Percentiles rank a stretch among this genome's conserved stretches.
phyloP scores from a whole-genome alignment of 805 yeast species.

The Starmerella ratchasimensis region DNA sequence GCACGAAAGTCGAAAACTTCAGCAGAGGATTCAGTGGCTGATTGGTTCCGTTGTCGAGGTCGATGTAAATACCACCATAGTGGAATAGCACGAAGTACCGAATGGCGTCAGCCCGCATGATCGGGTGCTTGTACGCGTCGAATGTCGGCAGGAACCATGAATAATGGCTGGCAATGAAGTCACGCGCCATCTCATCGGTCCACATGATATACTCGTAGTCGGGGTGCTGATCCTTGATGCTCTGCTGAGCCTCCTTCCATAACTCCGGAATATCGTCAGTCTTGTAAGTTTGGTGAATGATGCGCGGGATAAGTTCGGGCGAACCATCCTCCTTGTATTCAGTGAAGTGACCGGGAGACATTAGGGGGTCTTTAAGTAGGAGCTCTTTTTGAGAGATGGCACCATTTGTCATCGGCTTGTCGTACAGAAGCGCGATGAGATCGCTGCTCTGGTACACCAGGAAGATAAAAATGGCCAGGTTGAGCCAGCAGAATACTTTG shows the following conservation, averaged over 20 bases:
- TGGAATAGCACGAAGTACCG: conserved; percentile 72
- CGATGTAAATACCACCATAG: conserved; percentile 83
- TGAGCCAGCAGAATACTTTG: conserved; percentile 16
- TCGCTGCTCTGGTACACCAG: conserved; percentile 56
- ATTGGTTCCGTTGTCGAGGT: conserved; percentile 79
- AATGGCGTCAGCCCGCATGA: conserved; percentile 81
- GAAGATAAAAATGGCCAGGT: conserved; percentile 24
- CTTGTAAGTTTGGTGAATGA: conserved; percentile 87
- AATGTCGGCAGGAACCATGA: conserved; percentile 78
- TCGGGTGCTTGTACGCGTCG: conserved; percentile 65
- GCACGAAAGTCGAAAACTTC: conserved; percentile 69
- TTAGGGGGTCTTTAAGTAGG: too few relatives aligned
- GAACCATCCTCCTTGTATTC: too few relatives aligned
- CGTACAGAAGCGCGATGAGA: conserved; percentile 57
- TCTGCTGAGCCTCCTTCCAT: conserved; percentile 68
- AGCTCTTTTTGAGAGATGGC: conserved; percentile 42
- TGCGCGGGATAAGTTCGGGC: conserved; percentile 87
- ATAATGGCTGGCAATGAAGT: conserved; percentile 63
- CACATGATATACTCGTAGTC: conserved; percentile 73
- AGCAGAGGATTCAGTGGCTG: conserved; percentile 67
- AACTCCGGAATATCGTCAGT: conserved; percentile 61
- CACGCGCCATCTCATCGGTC: conserved; percentile 76
- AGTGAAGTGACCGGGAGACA: too few relatives aligned
- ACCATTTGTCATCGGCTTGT: conserved; percentile 54
- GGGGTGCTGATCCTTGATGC: conserved; percentile 66